Percentiles rank a stretch among this genome's conserved stretches.
phyloP scores from a whole-genome alignment of 352 stramenopile genomes.

The Blastocystis hominis region DNA sequence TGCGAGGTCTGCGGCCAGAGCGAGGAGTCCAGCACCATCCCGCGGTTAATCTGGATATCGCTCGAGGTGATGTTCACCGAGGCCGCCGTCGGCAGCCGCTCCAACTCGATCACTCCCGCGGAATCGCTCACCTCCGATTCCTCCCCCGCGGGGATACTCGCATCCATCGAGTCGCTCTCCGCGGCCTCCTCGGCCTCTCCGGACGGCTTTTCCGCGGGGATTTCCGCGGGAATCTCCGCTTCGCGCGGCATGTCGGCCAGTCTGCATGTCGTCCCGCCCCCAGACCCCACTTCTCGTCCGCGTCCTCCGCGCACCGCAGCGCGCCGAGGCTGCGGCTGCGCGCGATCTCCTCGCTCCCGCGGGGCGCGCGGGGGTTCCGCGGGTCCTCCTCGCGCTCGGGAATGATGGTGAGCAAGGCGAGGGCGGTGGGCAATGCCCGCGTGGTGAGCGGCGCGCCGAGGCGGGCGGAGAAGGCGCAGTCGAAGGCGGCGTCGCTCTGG shows the following conservation, averaged over 20 bases:
- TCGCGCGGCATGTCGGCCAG: background rate
- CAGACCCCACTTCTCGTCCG: too few relatives aligned
- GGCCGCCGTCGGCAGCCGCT: background rate
- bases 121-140: background rate
- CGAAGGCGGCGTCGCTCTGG: background rate
- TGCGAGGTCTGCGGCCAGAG: background rate
- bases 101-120: background rate
- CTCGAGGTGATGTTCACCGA: background rate
- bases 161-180: background rate
- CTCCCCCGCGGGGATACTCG: background rate
- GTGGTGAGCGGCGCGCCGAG: background rate
- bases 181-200: background rate
- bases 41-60: constrained; percentile 2
- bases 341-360: too few relatives aligned
- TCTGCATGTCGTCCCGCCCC: too few relatives aligned
- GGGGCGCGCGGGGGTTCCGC: background rate
- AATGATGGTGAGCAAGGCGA: constrained; percentile 22
- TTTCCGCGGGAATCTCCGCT: background rate
- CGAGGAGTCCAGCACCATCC: constrained; percentile 2
- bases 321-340: too few relatives aligned
- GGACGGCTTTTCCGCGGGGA: background rate
- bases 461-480: background rate
- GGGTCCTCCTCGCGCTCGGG: background rate
- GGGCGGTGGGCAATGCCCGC: background rate
- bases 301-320: too few relatives aligned